Evolutionary conservation across 352 stramenopile species (phyloP).

Genomic region (Phytophthora uliginosa): DNA sequence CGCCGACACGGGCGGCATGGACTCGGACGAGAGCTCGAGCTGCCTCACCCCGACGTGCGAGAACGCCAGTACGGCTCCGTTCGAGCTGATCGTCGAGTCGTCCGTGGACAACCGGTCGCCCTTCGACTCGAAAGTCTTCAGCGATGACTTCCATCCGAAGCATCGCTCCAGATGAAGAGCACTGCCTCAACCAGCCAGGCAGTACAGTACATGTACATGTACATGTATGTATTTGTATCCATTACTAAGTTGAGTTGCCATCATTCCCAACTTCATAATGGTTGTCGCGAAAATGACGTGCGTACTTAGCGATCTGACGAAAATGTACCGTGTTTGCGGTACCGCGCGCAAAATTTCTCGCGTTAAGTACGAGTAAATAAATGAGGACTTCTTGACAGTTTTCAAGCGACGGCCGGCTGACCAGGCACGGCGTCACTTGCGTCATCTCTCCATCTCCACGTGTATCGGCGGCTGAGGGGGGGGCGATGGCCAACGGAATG

Average conservation of each 20-base stretch:
- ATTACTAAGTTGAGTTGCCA: conserved; percentile 3
- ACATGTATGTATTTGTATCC: conserved; percentile 1
- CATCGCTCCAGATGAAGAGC: conserved; percentile 16
- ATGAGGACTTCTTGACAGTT: conserved; percentile 31
- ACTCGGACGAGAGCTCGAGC: conserved; percentile 39
- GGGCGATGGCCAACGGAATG: conserved; percentile 60
- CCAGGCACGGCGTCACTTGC: background rate
- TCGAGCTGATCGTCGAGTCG: conserved; percentile 57
- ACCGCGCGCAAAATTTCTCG: background rate
- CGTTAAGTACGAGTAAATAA: conserved; percentile 42
- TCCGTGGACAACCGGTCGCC: conserved; percentile 17
- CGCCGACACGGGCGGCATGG: conserved; percentile 25
- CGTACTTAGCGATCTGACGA: conserved; percentile 21
- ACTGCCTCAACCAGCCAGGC: background rate
- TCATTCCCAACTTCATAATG: background rate
- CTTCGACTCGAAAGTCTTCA: conserved; percentile 29
- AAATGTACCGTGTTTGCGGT: conserved; percentile 9
- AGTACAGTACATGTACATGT: background rate
- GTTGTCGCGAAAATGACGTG: conserved; percentile 20
- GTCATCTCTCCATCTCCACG: background rate
- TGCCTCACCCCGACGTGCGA: conserved; percentile 38
- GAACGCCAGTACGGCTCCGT: conserved; percentile 42
- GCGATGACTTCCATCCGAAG: conserved; percentile 14
- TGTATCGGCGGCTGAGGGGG: background rate
- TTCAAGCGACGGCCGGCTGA: conserved; percentile 19